These are phyloP conservation scores for Heimioporus sp. DNA, from an alignment of 768 basidiomycete genomes.

Conservation along the genomic window DNA sequence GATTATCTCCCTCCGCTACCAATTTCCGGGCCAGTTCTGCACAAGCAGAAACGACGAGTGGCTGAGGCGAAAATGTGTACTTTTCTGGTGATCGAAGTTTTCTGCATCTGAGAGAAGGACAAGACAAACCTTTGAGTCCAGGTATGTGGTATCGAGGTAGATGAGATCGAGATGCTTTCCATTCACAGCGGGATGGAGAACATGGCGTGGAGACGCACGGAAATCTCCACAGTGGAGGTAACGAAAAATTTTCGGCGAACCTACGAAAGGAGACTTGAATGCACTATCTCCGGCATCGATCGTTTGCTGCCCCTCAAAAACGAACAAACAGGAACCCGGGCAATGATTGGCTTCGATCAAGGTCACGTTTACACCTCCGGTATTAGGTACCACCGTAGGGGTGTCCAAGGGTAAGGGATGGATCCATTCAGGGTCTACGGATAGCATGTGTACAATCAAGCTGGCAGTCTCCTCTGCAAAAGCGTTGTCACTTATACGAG, in stretches of 20 bases:
- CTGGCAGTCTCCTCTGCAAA: conserved; percentile 76
- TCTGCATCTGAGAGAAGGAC: neutral
- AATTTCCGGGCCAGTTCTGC: conserved; percentile 73
- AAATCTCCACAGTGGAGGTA: conserved; percentile 97
- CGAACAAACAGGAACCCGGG: conserved; percentile 92
- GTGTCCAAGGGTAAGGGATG: conserved; percentile 80
- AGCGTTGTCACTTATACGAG: neutral
- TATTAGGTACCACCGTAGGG: conserved; percentile 72
- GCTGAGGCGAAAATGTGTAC: conserved; percentile 95
- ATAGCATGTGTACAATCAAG: conserved; percentile 87
- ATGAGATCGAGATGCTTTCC: conserved; percentile 82
- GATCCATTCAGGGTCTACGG: conserved; percentile 88
- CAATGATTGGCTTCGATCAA: conserved; percentile 99
- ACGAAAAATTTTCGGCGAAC: conserved; percentile 67
- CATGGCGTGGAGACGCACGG: conserved; percentile 84
- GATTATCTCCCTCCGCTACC: conserved; percentile 39
- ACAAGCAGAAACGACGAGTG: conserved; percentile 91
- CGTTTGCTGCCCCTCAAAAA: conserved; percentile 92
- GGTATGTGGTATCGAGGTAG: conserved; percentile 95
- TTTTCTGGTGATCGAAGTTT: conserved; percentile 27
- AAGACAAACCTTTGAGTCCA: conserved; percentile 72
- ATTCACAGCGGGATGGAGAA: conserved; percentile 78
- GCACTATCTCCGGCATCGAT: conserved; percentile 82
- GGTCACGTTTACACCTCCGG: conserved; percentile 84
- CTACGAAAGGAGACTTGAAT: conserved; percentile 70